phyloP scores from a whole-genome alignment of 2,329 filamentous ascomycete species.

The Magnaporthales sp. region DNA sequence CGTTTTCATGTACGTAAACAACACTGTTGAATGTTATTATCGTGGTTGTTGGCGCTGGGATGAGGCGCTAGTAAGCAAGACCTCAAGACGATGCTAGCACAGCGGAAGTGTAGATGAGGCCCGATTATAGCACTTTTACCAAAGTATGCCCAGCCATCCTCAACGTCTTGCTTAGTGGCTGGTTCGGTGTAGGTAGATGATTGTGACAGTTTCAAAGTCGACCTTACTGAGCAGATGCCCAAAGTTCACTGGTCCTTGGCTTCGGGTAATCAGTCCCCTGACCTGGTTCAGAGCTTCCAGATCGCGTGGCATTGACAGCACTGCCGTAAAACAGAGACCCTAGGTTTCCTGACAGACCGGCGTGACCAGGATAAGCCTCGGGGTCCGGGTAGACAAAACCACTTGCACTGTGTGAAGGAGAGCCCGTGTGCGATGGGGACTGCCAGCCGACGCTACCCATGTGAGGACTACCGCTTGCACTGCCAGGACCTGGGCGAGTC shows the following conservation, averaged over 20 bases:
- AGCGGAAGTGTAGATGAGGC: not conserved
- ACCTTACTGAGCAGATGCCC: slow-evolving; percentile 37
- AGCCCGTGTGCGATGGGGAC: slow-evolving; percentile 67
- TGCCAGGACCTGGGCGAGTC: slow-evolving; percentile 59
- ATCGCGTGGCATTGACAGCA: slow-evolving; percentile 55
- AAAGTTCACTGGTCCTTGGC: slow-evolving; percentile 45
- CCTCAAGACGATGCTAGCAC: not conserved
- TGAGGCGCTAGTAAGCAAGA: not conserved
- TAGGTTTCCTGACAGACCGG: slow-evolving; percentile 29
- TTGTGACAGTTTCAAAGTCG: not conserved
- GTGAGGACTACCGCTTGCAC: slow-evolving; percentile 64
- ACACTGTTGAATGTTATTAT: not conserved
- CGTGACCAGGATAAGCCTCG: slow-evolving; percentile 57
- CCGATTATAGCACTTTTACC: not conserved
- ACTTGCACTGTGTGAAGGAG: slow-evolving; percentile 58
- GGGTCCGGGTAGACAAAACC: slow-evolving; percentile 77
- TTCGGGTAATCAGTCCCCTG: slow-evolving; percentile 50
- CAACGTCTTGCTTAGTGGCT: no score
- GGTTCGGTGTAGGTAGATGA: no score
- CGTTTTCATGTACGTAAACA: not conserved
- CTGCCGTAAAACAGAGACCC: slow-evolving; percentile 67
- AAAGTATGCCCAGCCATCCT: no score
- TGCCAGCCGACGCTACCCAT: slow-evolving; percentile 78
- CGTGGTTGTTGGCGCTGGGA: not conserved
- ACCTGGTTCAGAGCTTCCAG: slow-evolving; percentile 63